Base-by-base conservation (phyloP, 495 filamentous ascomycete genomes). In the Trypethelium eluteriae region DNA sequence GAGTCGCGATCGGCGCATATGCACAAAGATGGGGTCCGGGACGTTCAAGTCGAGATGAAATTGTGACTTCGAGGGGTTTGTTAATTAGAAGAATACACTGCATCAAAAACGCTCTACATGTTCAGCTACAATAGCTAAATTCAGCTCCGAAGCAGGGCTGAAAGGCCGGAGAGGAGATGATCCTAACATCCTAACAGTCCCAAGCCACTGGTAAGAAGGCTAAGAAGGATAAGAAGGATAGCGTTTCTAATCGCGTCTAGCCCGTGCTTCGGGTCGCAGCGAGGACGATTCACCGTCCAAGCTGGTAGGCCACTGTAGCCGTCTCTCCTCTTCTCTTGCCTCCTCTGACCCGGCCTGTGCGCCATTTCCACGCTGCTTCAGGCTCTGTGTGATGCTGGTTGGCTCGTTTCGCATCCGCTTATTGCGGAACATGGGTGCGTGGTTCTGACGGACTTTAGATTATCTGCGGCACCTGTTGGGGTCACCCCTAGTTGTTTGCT, bases 401-500 rank as follows among this genome's bases (percentile, higher is more conserved):
- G 53, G 53, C 14, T 59, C 11, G 25, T 34, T 7, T 9, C 5
- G 25, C 4, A 10, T 34, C 11, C 3, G 53, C 53, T 59, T 59
- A 59, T 36, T 34, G 11, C 5, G 14, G 53, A 34, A 9, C 32
- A 36, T 32, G 18, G 53, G 53, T 35, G 25, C 25, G 18, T 35
- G 53, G 53, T 59, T 59, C 53, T 59, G 53, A 59, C 53, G 53
- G 53, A 59, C 36, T 59, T 59, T 35, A 59, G 53, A 59, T 59
- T 59, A 59, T 18, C 32, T 59, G 53, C 53, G 6, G 32, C 7
- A 36, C 11, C 53, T 59, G 53, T 59, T 59, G 53, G 53, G 53
- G 53, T 34, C 53, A 59, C 7, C 6, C 53, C 53, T 32, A 59
- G 53, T 59, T 32, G 14, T 4, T 25, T 35, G 32, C 53, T 6